phyloP scores from a whole-genome alignment of 345 rosid species.

The Lepidium didymum region DNA sequence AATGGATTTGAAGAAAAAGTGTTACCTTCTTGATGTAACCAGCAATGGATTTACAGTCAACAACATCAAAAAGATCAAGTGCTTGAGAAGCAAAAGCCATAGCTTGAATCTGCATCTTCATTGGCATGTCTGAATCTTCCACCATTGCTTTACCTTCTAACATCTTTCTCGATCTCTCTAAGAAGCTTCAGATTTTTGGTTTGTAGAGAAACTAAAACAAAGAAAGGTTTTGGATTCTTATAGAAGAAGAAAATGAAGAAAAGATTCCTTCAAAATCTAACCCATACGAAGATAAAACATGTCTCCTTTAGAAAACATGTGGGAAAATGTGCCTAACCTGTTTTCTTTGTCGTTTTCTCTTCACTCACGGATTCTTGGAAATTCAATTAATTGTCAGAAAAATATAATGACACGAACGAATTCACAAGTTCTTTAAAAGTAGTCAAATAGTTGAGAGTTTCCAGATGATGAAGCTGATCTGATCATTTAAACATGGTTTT shows the following conservation, averaged over 20 bases:
- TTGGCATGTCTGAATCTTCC: conserved; percentile 89
- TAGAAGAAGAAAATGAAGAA: conserved; percentile 5
- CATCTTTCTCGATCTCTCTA: conserved; percentile 33
- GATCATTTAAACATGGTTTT: neutral
- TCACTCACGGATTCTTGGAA: conserved; percentile 13
- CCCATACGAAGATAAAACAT: conserved; percentile 21
- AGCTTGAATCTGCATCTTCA: conserved; percentile 85
- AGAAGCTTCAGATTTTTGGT: neutral
- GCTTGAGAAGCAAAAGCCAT: conserved; percentile 83
- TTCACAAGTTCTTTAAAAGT: neutral
- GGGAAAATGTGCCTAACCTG: conserved; percentile 20
- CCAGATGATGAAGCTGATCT: neutral
- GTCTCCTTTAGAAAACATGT: conserved; percentile 1
- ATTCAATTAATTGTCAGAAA: neutral
- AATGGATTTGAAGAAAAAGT: neutral
- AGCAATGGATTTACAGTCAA: conserved; percentile 59
- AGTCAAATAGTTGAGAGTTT: neutral
- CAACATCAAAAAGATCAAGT: conserved; percentile 60
- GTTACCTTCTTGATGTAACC: conserved; percentile 57
- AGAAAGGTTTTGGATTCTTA: conserved; percentile 11
- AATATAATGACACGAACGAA: neutral
- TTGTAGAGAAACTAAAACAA: neutral
- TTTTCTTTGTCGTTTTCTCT: conserved; percentile 16
- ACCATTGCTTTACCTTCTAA: conserved; percentile 70
- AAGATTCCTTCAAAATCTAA: conserved; percentile 8